A percentile compares a stretch with the other conserved stretches of the same genome.
Conservation (phyloP, 306 rosid species). For the Vicia faba region DNA sequence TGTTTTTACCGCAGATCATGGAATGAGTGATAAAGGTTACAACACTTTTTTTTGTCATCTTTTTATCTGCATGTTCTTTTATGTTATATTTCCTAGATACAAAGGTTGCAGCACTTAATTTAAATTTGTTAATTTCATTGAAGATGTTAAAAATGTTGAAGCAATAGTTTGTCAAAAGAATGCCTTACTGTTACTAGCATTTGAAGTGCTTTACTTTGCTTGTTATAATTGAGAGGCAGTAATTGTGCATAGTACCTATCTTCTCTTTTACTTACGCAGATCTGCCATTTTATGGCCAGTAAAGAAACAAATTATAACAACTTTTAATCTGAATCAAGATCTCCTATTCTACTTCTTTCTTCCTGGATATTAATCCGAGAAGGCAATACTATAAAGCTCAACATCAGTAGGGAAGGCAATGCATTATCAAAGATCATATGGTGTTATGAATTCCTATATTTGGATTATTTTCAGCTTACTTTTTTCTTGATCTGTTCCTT, state of each 20-base stretch:
- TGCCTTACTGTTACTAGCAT: constrained; percentile 17
- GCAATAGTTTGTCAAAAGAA: constrained; percentile 26
- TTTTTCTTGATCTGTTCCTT: constrained; percentile 8
- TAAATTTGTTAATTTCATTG: constrained; percentile 11
- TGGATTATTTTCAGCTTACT: constrained; percentile 4
- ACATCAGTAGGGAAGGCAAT: constrained; percentile 22
- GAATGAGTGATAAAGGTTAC: constrained; percentile 92
- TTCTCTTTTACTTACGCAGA: too few relatives aligned
- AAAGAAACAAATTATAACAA: too few relatives aligned
- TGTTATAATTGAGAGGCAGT: constrained; percentile 21
- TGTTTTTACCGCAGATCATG: constrained; percentile 91
- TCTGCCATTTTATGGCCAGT: too few relatives aligned
- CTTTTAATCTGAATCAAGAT: too few relatives aligned
- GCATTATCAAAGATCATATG: constrained; percentile 6
- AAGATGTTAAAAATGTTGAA: constrained; percentile 30
- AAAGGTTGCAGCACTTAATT: neutral
- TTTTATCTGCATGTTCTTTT: constrained; percentile 18
- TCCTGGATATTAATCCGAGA: constrained; percentile 9
- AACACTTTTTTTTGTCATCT: constrained; percentile 16
- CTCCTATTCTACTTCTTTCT: constrained; percentile 17
- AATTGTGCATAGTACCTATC: constrained; percentile 19
- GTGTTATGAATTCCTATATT: constrained; percentile 6
- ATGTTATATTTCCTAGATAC: neutral
- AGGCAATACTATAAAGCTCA: neutral
- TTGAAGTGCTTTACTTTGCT: too few relatives aligned